Evolutionary conservation across 768 basidiomycete genomes (phyloP).

Genomic region (Paxillus rubicundulus): DNA sequence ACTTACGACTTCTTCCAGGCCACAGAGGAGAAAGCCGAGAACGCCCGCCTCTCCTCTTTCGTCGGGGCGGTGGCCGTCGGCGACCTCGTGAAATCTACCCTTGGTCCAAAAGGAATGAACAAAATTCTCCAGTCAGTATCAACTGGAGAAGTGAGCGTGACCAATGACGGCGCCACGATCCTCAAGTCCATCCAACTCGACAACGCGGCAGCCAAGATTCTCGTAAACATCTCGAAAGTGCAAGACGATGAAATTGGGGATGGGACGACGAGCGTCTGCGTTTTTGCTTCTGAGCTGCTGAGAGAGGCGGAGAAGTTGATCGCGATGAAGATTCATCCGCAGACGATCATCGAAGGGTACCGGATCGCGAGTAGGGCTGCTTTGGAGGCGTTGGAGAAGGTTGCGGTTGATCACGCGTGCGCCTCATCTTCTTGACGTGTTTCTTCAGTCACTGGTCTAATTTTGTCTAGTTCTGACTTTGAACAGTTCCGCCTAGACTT

Average conservation of each 20-base stretch:
- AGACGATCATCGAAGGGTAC: slow-evolving; percentile 97
- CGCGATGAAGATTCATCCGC: slow-evolving; percentile 90
- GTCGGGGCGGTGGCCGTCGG: slow-evolving; percentile 96
- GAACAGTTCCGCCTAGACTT: slow-evolving; percentile 82
- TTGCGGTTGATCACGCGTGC: slow-evolving; percentile 83
- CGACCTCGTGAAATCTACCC: slow-evolving; percentile 96
- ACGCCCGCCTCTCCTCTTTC: slow-evolving; percentile 96
- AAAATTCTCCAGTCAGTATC: slow-evolving; percentile 95
- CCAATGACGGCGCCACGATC: slow-evolving; percentile 98
- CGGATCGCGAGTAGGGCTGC: slow-evolving; percentile 87
- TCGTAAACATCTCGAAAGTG: slow-evolving; percentile 99
- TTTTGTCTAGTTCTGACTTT: slow-evolving; percentile 58
- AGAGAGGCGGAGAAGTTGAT: slow-evolving; percentile 96
- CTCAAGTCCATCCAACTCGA: slow-evolving; percentile 96
- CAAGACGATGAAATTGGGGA: slow-evolving; percentile 99
- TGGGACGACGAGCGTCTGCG: slow-evolving; percentile 89
- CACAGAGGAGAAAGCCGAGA: slow-evolving; percentile 94
- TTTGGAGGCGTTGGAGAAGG: slow-evolving; percentile 75
- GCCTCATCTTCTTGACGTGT: slow-evolving; percentile 27
- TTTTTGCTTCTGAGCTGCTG: slow-evolving; percentile 86
- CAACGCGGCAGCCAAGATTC: slow-evolving; percentile 98
- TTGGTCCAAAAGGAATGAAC: slow-evolving; percentile 99
- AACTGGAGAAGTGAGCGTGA: slow-evolving; percentile 91
- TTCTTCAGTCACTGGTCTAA: background rate
- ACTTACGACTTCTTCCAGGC: slow-evolving; percentile 43